Conservation (phyloP, 352 stramenopile species). For the Phytophthora idaei region DNA sequence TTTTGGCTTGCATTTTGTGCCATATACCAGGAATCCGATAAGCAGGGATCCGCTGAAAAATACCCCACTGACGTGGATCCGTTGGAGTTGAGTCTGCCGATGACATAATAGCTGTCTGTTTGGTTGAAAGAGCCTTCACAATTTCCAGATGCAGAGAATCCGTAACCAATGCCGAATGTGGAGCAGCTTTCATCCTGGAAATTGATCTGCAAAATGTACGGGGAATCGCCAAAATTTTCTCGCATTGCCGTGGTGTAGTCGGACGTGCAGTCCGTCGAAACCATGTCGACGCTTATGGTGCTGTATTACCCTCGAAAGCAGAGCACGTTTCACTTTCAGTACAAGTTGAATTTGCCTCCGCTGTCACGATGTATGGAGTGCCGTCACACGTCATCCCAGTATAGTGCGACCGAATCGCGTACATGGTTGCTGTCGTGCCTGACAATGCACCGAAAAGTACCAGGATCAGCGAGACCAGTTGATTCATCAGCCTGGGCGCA, state of each 20-base stretch:
- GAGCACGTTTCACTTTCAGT: conserved; percentile 1
- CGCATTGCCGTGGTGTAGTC: conserved; percentile 6
- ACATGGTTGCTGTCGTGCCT: conserved; percentile 1
- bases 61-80: conserved; percentile 21
- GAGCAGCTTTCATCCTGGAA: conserved; percentile 11
- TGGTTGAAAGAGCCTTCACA: conserved; percentile 19
- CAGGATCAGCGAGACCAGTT: neutral
- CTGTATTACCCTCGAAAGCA: neutral
- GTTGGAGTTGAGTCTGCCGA: conserved; percentile 20
- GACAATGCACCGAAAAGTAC: neutral
- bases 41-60: conserved; percentile 11
- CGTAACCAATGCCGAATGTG: neutral
- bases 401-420: conserved; percentile 18
- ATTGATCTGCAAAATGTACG: conserved; percentile 18
- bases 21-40: conserved; percentile 10
- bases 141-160: conserved; percentile 11
- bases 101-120: conserved; percentile 20
- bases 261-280: conserved; percentile 8
- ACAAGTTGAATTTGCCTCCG: conserved; percentile 2
- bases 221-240: conserved; percentile 11
- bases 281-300: conserved; percentile 6
- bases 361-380: conserved; percentile 16
- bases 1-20: neutral
- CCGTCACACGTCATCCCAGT: conserved; percentile 7
- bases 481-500: conserved; percentile 20